A percentile compares a stretch with the other conserved stretches of the same genome.
These are phyloP conservation scores for Raphanus hybrid DNA, from an alignment of 441 rosid species.

Conservation along the genomic window DNA sequence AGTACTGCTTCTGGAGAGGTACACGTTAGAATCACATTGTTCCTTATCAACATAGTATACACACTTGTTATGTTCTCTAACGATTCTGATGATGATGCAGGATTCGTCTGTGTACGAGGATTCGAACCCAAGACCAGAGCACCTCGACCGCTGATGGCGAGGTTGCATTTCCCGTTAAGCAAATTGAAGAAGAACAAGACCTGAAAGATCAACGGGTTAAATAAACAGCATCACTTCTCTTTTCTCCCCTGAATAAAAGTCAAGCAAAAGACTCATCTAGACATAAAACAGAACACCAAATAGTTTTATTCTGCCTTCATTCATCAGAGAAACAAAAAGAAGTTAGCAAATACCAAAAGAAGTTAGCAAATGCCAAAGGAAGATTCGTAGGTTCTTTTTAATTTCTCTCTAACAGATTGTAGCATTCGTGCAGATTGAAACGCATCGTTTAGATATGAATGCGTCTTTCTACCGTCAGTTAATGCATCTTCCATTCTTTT, in stretches of 20 bases:
- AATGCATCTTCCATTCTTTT: not conserved
- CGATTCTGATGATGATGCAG: conserved; percentile 47
- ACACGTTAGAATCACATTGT: conserved; percentile 24
- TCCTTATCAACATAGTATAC: conserved; percentile 4
- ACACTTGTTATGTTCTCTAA: not conserved
- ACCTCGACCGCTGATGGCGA: conserved; percentile 77
- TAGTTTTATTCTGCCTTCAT: conserved; percentile 22
- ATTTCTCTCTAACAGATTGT: conserved; percentile 25
- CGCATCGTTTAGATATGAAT: not conserved
- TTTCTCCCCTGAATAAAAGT: conserved; percentile 26
- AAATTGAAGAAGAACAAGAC: conserved; percentile 49
- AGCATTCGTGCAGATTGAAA: conserved; percentile 15
- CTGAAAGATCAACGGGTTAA: not conserved
- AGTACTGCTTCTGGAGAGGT: conserved; percentile 97
- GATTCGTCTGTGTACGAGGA: conserved; percentile 95
- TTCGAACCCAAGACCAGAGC: conserved; percentile 78
- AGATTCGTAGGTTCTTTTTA: conserved; percentile 2
- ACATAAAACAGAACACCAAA: not conserved
- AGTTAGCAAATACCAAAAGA: not conserved
- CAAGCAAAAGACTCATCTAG: conserved; percentile 14
- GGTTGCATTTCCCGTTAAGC: conserved; percentile 68
- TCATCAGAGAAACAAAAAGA: conserved; percentile 15
- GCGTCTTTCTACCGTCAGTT: too few relatives aligned
- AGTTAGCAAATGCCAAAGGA: not conserved
- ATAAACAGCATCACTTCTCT: conserved; percentile 9